Evolutionary conservation across 306 rosid genomes (phyloP), one percentile per base, ranked within the genome.

Genomic region (Datisca glomerata): DNA sequence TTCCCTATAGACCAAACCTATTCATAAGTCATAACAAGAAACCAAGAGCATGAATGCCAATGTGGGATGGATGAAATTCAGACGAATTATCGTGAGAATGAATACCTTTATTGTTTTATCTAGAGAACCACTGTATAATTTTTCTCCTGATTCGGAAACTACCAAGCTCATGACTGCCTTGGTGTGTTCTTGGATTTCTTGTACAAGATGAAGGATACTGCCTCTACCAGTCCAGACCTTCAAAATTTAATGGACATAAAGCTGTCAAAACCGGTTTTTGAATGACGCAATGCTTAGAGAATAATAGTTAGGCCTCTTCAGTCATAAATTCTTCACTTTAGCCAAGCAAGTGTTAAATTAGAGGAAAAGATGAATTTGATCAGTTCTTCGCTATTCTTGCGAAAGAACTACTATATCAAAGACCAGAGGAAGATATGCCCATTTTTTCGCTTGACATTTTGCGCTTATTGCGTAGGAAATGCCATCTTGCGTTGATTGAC

Each of bases 211-310:
- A 69, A 89, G 68, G 60, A 59, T 54, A 46, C 63, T 74, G 22
- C 80, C 79, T 65, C 62, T 77, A 14, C 75, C 71, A 6, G 65
- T 68, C 94, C 93, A 89, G 9, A 79, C 87, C 96, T 87, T 62
- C 67, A 57, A 74, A 25, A 41, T 64, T 24, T 48, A 34, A n/a
- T 44, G 60, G 46, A 51, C 23, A 53, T 37, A 58, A 47, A 53
- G 18, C 16, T 64, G 43, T 24, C 56, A 43, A 60, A 68, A 43
- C 43, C 54, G n/a, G 36, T 31, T 31, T 8, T 12, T 28, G 33
- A 31, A 8, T 3, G 9, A 31, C 6, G 36, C n/a, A 8, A 8
- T 31, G 2, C 9, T 4, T 3, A 31, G n/a, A 31, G n/a, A 31
- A 31, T 2, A 8, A 31, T 31, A 8, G 36, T 8, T 31, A 8